Conservation (phyloP, 140 eudicot genomes). For the Bidens hawaiensis region DNA sequence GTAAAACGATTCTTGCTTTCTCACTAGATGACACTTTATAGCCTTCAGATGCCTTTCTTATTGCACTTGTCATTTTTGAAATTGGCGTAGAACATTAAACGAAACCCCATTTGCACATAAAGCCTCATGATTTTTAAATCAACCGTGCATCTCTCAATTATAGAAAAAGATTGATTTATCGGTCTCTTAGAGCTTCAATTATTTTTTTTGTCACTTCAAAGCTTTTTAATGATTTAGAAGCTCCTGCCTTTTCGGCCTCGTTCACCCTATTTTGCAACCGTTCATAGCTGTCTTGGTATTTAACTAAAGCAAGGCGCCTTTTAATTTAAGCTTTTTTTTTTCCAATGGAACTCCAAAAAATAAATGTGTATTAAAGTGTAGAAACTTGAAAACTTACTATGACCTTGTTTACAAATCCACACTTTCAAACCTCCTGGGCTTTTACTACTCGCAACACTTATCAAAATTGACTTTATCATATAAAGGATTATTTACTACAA, state of each 20-base stretch:
- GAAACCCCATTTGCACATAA: too few species aligned
- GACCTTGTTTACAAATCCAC: not conserved
- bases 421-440: not conserved
- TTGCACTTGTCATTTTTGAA: too few species aligned
- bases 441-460: too few species aligned
- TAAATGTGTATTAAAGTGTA: too few species aligned
- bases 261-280: not conserved
- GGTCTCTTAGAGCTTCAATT: too few species aligned
- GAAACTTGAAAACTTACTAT: not conserved
- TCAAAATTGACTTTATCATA: too few species aligned
- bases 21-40: not conserved
- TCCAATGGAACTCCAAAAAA: too few species aligned
- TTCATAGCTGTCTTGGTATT: not conserved
- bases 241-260: not conserved
- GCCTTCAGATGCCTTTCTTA: too few species aligned
- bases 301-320: not conserved
- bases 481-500: too few species aligned
- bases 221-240: not conserved
- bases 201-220: not conserved
- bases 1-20: not conserved
- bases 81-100: too few species aligned
- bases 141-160: not conserved
- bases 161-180: not conserved
- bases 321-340: not conserved
- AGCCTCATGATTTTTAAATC: not conserved